A percentile compares a stretch with the other conserved stretches of the same genome.
Conservation (phyloP, 306 rosid genomes). For the Vigna radiata region DNA sequence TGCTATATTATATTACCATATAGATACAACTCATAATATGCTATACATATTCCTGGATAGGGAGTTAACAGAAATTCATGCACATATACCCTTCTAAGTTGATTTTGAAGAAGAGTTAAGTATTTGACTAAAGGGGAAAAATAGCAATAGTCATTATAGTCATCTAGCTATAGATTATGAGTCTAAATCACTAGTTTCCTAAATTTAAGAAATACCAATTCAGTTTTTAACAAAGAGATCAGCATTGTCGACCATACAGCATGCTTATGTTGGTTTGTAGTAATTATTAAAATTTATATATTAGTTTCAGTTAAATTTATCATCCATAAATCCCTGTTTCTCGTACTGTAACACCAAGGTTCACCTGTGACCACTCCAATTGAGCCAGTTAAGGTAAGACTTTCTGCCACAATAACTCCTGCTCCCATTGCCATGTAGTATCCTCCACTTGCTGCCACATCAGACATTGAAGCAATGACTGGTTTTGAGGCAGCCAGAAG, state of each 20-base stretch:
- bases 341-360: slow-evolving; percentile 22
- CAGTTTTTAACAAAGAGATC: background rate
- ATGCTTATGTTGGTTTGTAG: slow-evolving; percentile 15
- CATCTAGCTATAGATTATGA: slow-evolving; percentile 12
- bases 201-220: slow-evolving; percentile 20
- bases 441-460: slow-evolving; percentile 98
- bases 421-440: slow-evolving; percentile 99
- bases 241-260: slow-evolving; percentile 21
- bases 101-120: slow-evolving; percentile 9
- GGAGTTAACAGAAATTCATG: slow-evolving; percentile 20
- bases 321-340: slow-evolving; percentile 23
- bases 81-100: background rate
- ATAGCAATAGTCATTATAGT: background rate
- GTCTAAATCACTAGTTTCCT: slow-evolving; percentile 4
- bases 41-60: background rate
- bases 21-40: no score
- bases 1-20: slow-evolving; percentile 9
- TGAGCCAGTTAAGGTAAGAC: slow-evolving; percentile 90
- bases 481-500: slow-evolving; percentile 94
- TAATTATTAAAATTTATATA: slow-evolving; percentile 10
- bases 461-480: slow-evolving; percentile 95
- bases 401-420: slow-evolving; percentile 92
- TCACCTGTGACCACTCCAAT: slow-evolving; percentile 97
- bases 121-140: background rate
- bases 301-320: slow-evolving; percentile 28